These are phyloP conservation scores for Solanum lignicaule DNA, from an alignment of 257 asterid species.

Conservation along the genomic window DNA sequence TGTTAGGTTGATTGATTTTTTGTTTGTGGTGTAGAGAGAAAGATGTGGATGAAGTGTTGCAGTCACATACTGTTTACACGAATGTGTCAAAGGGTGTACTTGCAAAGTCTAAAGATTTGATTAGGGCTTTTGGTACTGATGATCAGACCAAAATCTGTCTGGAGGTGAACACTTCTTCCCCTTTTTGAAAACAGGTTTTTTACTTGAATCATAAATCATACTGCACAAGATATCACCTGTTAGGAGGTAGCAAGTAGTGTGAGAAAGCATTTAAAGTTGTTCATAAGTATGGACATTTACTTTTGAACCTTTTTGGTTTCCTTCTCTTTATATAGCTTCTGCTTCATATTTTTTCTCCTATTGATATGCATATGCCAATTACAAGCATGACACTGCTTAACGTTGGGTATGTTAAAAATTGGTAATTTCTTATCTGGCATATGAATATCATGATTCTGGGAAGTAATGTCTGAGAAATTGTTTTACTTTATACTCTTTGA, in stretches of 20 bases:
- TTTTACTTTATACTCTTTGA: not conserved
- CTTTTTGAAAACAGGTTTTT: not conserved
- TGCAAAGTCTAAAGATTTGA: slow-evolving; percentile 75
- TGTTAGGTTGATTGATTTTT: not conserved
- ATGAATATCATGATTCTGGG: not conserved
- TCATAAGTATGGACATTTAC: not conserved
- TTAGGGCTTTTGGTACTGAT: slow-evolving; percentile 76
- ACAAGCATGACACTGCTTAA: not conserved
- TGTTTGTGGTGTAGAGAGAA: slow-evolving; percentile 44
- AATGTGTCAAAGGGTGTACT: slow-evolving; percentile 91
- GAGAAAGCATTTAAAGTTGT: not conserved
- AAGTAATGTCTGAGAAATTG: not conserved
- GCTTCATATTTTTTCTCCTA: not conserved
- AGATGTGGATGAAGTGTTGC: slow-evolving; percentile 95
- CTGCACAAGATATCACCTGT: not conserved
- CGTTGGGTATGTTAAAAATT: not conserved
- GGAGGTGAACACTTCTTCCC: slow-evolving; percentile 36
- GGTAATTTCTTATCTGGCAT: not conserved
- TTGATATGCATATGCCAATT: not conserved
- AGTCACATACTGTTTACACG: slow-evolving; percentile 74
- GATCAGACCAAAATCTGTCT: slow-evolving; percentile 69
- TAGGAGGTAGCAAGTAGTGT: not conserved
- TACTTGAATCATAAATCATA: not conserved
- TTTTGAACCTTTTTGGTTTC: not conserved
- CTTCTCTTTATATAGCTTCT: not conserved